Base-by-base conservation (phyloP, 176 grass and related monocot species). In the Oryza officinalis region DNA sequence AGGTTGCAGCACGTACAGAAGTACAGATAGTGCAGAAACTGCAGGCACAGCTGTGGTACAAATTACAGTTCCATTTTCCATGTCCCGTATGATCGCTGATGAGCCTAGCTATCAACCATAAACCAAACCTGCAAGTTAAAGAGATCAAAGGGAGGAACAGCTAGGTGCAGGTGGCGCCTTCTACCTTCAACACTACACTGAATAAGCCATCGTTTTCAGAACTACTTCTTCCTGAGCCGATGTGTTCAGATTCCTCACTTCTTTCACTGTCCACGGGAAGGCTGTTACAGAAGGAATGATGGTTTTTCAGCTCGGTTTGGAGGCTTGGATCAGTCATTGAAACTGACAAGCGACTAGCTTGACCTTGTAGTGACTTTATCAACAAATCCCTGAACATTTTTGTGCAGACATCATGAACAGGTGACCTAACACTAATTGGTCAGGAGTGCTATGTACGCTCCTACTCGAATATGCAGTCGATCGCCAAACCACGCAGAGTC, bases 111-210 rank as follows among this genome's bases (percentile, higher is more conserved):
- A 60, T 69, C 45, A 22, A 40, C 15, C 63, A 13, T 26, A 49
- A 66, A 38, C 59, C 22, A 50, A 84, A 67, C 67, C 38, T 13
- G 31, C 57, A 66, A 40, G 10, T 22, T 52, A 86, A 86, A 27
- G 41, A 77, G 22, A 71, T 59, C 4, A 73, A 54, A 60, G 20
- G 2, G 18, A 60, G 6, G 3, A 60, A 22, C 54, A 54, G 15
- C 4, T 3, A 54, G 49, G 49, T 20, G 49, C 6, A 35, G 33
- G 33, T 6, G 6, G 22, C 66, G n/a, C 25, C 67, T 25, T 8
- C 13, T 45, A 17, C 27, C 43, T 11, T 74, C 45, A 13, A 2
- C 43, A 2, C 4, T 2, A 10, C 18, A 49, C 44, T 61, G n/a
- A 61, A 61, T 0, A 61, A 25, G 18, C 6, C 50, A 57, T 61